Evolutionary conservation across 1,139 yeast genomes (phyloP).

Genomic region (Blastobotrys ciferrii): DNA sequence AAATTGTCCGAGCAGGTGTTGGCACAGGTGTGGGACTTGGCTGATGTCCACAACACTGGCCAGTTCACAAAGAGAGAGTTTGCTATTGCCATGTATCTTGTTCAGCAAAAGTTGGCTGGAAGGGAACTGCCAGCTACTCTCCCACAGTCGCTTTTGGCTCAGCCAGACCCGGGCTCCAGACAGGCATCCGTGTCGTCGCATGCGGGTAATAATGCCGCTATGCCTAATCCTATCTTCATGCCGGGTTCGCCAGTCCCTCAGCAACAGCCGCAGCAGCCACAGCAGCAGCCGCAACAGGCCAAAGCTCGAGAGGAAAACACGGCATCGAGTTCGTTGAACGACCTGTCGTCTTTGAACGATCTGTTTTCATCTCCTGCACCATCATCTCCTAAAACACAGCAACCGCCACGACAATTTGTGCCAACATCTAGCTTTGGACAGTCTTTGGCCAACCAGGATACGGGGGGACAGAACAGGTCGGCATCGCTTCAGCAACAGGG

Average conservation of each 20-base stretch:
- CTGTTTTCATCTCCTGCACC: conserved; percentile 42
- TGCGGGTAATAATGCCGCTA: not conserved
- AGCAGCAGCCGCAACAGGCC: conserved; percentile 7
- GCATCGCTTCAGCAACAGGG: conserved; percentile 7
- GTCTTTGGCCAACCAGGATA: conserved; percentile 43
- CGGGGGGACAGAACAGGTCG: conserved; percentile 17
- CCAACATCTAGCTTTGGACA: conserved; percentile 77
- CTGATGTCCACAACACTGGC: conserved; percentile 88
- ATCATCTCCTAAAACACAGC: conserved; percentile 11
- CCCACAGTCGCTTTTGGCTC: conserved; percentile 34
- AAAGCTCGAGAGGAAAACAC: not conserved
- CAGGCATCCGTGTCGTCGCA: conserved; percentile 4
- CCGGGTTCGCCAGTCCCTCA: conserved; percentile 9
- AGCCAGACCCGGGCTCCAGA: conserved; percentile 19
- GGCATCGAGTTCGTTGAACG: conserved; percentile 27
- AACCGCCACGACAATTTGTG: conserved; percentile 37
- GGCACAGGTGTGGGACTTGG: conserved; percentile 91
- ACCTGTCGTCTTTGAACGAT: conserved; percentile 39
- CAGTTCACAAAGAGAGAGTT: conserved; percentile 78
- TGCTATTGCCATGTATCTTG: conserved; percentile 89
- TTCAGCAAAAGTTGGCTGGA: conserved; percentile 80
- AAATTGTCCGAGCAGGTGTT: conserved; percentile 79
- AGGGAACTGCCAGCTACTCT: conserved; percentile 61
- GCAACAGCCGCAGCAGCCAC: conserved; percentile 7
- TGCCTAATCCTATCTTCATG: conserved; percentile 6